Evolutionary conservation across 2,329 filamentous ascomycete species (phyloP).

Genomic region (Metarhizium anisopliae): DNA sequence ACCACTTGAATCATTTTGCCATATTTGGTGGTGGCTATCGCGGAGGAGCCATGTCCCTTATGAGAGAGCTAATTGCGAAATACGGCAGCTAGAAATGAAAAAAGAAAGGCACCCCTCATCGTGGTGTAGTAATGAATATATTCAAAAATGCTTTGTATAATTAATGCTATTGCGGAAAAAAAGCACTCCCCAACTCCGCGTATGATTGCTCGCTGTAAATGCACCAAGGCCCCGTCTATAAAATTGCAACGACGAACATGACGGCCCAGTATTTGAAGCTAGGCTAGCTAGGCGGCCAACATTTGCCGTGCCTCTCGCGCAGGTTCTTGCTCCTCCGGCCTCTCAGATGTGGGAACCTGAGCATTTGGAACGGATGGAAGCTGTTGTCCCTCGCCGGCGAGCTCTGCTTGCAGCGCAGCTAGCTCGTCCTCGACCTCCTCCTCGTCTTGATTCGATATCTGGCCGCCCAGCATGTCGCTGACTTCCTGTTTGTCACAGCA

Average conservation of each 20-base stretch:
- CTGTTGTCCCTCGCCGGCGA: constrained; percentile 15
- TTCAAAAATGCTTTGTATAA: background rate
- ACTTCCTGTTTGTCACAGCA: constrained; percentile 59
- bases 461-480: constrained; percentile 78
- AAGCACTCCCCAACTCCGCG: constrained; percentile 14
- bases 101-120: background rate
- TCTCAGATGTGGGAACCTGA: constrained; percentile 18
- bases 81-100: constrained; percentile 41
- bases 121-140: background rate
- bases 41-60: constrained; percentile 67
- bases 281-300: constrained; percentile 26
- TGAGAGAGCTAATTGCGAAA: constrained; percentile 63
- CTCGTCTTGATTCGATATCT: constrained; percentile 90
- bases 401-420: constrained; percentile 58
- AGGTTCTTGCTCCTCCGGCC: background rate
- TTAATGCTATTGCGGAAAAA: background rate
- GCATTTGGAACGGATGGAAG: constrained; percentile 24
- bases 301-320: constrained; percentile 27
- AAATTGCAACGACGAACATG: background rate
- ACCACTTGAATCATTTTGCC: constrained; percentile 81
- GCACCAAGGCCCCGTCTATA: constrained; percentile 6
- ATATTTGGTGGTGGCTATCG: constrained; percentile 78
- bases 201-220: constrained; percentile 9
- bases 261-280: background rate
- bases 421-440: constrained; percentile 97